phyloP scores from a whole-genome alignment of 1,284 basidiomycete genomes.

The Athelia sp. region DNA sequence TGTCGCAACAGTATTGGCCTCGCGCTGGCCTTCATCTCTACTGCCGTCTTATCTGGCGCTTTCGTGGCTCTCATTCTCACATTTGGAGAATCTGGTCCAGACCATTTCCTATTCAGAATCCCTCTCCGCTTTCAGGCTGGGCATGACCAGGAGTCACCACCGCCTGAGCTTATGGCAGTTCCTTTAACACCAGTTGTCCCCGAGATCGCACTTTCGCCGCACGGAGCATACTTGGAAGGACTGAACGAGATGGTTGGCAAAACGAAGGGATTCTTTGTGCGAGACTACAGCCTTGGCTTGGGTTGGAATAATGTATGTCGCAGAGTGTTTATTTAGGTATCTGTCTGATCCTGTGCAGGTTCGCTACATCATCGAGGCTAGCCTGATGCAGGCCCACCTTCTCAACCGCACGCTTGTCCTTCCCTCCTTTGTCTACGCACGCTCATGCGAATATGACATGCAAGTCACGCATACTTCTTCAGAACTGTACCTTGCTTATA shows the following conservation, averaged over 20 bases:
- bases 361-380: conserved; percentile 35
- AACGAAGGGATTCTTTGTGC: not conserved
- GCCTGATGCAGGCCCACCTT: conserved; percentile 28
- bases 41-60: too few relatives aligned
- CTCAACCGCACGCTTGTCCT: conserved; percentile 33
- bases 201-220: too few relatives aligned
- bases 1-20: too few relatives aligned
- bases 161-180: too few relatives aligned
- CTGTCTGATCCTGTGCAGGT: conserved; percentile 16
- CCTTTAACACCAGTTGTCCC: too few relatives aligned
- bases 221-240: not conserved
- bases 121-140: too few relatives aligned
- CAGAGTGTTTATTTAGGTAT: not conserved
- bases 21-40: too few relatives aligned
- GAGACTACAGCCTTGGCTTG: not conserved
- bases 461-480: conserved; percentile 8
- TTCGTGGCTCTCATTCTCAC: too few relatives aligned
- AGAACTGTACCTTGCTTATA: conserved; percentile 2
- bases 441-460: conserved; percentile 30
- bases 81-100: too few relatives aligned
- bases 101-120: too few relatives aligned
- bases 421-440: conserved; percentile 34
- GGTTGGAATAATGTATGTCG: not conserved
- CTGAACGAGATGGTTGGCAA: not conserved
- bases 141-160: too few relatives aligned